Evolutionary conservation across 106 monocot genomes (phyloP), one percentile per base, ranked within the genome.

Genomic region (Triglochin maritima): DNA sequence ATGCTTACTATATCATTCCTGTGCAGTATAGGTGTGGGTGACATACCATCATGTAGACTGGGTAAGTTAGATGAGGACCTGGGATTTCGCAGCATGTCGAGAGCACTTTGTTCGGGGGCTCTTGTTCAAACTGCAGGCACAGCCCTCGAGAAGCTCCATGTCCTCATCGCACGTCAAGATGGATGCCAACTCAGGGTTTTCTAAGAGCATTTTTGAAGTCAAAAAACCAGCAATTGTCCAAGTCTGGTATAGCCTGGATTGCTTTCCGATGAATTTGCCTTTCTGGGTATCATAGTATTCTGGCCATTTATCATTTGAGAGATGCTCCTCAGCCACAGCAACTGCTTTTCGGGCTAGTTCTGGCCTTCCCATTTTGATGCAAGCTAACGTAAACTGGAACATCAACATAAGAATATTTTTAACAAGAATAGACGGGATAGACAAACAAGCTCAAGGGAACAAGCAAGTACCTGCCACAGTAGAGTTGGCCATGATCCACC

Each of bases 401-500:
- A 61, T 10, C 9, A 74, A 17, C 45, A 4, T 11, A 47, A 42
- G 56, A 67, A 45, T 16, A 60, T 44, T 48, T 64, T 48, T 46
- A 2, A 50, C 49, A 49, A 49, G 9, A 47, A 63, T 7, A 48
- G 7, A 48, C 17, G 14, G 17, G 17, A 9, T 15, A 64, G 49
- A 14, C 8, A 14, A 64, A 64, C 29, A 29, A 29, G 29, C 29
- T 29, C 1, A 1, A 29, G 29, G 29, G 1, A 29, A 29, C 29
- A 29, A 46, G 8, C 4, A 49, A 65, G 44, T 86, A 94, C 94
- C 94, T 89, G 94, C 94, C 94, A 94, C 17, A 90, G 68, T 29
- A 94, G 79, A 49, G 94, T 94, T 62, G 89, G 94, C 94, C 94
- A 94, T 55, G 89, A 94, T 61, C 94, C 94, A 51, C 87, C 94